These are phyloP conservation scores for Citrullus mucosospermus DNA, from an alignment of 306 rosid species.

Conservation along the genomic window DNA sequence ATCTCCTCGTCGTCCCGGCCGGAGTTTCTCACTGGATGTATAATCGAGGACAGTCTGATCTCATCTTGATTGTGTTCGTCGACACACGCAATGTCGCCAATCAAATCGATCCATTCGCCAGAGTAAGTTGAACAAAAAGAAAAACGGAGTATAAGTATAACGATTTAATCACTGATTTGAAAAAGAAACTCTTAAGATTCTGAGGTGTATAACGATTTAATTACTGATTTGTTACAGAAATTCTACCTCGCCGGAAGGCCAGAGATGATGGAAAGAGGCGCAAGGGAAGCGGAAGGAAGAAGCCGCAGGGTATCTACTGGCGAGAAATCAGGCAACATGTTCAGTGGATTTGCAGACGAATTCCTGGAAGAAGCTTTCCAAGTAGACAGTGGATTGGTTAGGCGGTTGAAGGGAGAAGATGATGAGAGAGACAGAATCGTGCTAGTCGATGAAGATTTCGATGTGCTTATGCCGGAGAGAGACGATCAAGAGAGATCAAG, in stretches of 20 bases:
- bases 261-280: not conserved
- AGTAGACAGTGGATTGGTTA: not conserved
- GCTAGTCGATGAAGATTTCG: slow-evolving; percentile 5
- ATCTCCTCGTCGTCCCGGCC: slow-evolving; percentile 13
- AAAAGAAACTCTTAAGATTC: not conserved
- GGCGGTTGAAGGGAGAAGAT: slow-evolving; percentile 1
- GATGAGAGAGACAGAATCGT: slow-evolving; percentile 21
- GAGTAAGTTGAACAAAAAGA: not conserved
- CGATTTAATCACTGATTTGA: not conserved
- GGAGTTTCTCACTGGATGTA: slow-evolving; percentile 25
- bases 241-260: slow-evolving; percentile 22
- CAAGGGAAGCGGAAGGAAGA: not conserved
- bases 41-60: slow-evolving; percentile 11
- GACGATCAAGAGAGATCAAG: slow-evolving; percentile 5
- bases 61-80: slow-evolving; percentile 7
- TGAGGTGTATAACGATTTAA: not conserved
- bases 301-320: not conserved
- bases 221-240: slow-evolving; percentile 1
- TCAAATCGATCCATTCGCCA: slow-evolving; percentile 17
- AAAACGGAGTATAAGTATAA: not conserved
- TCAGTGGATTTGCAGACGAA: slow-evolving; percentile 15
- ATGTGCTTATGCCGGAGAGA: not conserved
- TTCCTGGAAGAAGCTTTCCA: slow-evolving; percentile 4
- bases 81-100: slow-evolving; percentile 19
- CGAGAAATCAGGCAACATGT: slow-evolving; percentile 5